These are phyloP conservation scores for Taphrina flavorubra DNA, from an alignment of 1,139 yeast species.

Conservation along the genomic window DNA sequence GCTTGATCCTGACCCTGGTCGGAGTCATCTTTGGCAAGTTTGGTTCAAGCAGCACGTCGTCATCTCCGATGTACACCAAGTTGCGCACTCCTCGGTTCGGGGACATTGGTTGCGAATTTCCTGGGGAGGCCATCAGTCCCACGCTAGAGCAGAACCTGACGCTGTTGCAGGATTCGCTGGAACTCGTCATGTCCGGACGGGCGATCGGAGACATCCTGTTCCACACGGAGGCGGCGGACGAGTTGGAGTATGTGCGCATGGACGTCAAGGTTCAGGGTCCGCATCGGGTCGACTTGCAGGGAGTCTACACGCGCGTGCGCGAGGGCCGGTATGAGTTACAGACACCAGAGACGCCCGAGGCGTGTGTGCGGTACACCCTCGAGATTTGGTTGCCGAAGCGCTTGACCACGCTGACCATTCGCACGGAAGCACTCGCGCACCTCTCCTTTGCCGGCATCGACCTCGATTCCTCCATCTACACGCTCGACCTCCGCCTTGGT, in stretches of 20 bases:
- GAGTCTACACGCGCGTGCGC: slow-evolving; percentile 32
- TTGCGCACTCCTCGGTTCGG: slow-evolving; percentile 11
- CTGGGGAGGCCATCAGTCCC: slow-evolving; percentile 26
- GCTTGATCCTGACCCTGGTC: slow-evolving; percentile 11
- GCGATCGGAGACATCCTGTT: slow-evolving; percentile 30
- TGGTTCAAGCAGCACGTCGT: background rate
- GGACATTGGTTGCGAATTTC: slow-evolving; percentile 33
- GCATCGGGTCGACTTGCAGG: slow-evolving; percentile 16
- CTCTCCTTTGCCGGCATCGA: slow-evolving; percentile 24
- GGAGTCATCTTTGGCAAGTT: slow-evolving; percentile 5
- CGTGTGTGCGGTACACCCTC: slow-evolving; percentile 31
- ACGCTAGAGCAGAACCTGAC: slow-evolving; percentile 30
- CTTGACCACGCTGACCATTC: slow-evolving; percentile 12
- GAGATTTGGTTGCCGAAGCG: slow-evolving; percentile 20
- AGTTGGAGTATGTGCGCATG: slow-evolving; percentile 26
- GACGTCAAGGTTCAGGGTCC: slow-evolving; percentile 35
- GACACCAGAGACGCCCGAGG: slow-evolving; percentile 31
- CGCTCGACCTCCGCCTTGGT: slow-evolving; percentile 2
- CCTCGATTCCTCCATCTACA: slow-evolving; percentile 12
- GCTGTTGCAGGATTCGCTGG: slow-evolving; percentile 13
- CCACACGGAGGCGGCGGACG: slow-evolving; percentile 26
- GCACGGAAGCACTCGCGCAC: slow-evolving; percentile 32
- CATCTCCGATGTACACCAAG: background rate
- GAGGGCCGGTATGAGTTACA: slow-evolving; percentile 35
- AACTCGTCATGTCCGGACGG: slow-evolving; percentile 26